These are phyloP conservation scores for Neurospora sp. DNA, from an alignment of 495 filamentous ascomycete species.

Conservation along the genomic window DNA sequence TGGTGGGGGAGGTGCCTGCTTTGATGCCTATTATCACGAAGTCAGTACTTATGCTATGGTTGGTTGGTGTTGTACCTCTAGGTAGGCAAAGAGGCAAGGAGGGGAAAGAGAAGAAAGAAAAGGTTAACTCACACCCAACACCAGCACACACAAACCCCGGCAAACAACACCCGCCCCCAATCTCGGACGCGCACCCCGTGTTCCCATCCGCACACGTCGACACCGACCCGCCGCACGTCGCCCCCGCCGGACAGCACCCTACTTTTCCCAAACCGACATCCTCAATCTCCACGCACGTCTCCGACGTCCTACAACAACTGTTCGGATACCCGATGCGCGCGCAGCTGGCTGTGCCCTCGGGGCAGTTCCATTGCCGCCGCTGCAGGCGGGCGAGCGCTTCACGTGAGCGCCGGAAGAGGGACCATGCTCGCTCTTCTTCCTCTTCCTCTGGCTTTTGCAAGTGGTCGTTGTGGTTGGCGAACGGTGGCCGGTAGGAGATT, in stretches of 20 bases:
- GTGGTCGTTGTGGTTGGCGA: slow-evolving; percentile 11
- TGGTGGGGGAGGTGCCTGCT: slow-evolving; percentile 17
- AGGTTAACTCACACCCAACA: slow-evolving; percentile 59
- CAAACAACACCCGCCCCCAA: slow-evolving; percentile 85
- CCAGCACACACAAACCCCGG: slow-evolving; percentile 67
- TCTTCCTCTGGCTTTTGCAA: too few relatives aligned
- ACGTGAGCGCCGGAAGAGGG: slow-evolving; percentile 21
- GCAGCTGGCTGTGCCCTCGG: slow-evolving; percentile 57
- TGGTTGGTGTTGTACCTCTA: slow-evolving; percentile 4
- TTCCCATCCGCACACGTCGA: slow-evolving; percentile 53
- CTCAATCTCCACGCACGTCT: slow-evolving; percentile 60
- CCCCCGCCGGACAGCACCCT: slow-evolving; percentile 73
- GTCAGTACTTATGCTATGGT: slow-evolving; percentile 26
- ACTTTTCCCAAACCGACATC: slow-evolving; percentile 67
- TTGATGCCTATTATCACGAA: slow-evolving; percentile 22
- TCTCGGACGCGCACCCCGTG: slow-evolving; percentile 51
- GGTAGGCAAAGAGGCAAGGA: slow-evolving; percentile 9
- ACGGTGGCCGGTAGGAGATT: slow-evolving; percentile 25
- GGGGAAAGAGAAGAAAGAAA: slow-evolving; percentile 3
- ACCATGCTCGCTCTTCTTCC: neutral
- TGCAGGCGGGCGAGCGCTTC: slow-evolving; percentile 30
- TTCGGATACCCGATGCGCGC: slow-evolving; percentile 57
- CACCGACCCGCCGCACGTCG: slow-evolving; percentile 56
- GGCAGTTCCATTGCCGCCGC: slow-evolving; percentile 60
- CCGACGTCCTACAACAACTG: slow-evolving; percentile 61